Evolutionary conservation across 2,329 filamentous ascomycete genomes (phyloP), one percentile per base, ranked within the genome.

Genomic region (Calonectria pteridis): DNA sequence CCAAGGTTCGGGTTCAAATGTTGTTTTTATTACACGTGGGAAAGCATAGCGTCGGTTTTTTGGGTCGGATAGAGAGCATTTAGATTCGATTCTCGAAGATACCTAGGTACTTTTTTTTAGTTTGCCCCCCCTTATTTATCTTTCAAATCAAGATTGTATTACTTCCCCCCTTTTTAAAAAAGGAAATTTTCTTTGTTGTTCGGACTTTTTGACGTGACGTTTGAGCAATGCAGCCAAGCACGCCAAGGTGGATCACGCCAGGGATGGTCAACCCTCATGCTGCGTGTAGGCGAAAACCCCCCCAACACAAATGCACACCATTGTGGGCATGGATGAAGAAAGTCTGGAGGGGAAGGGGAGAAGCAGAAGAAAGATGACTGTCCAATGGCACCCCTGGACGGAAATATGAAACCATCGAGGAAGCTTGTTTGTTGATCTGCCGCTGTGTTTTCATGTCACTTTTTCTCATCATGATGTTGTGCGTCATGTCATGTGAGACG

Each of bases 61-160:
- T 58, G 49, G 49, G 64, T 63, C 40, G 35, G 29, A n/a, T 28
- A 26, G n/a, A 49, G 28, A 46, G 37, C 59, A 33, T 64, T 49
- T 64, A 46, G 40, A 46, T 64, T 64, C 59, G 35, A 62, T 64
- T 64, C 40, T 49, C 37, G 20, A 31, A 46, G 37, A 64, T 64
- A 64, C 40, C 40, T 49, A 35, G 35, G 55, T 62, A 62, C n/a
- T 64, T 64, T 64, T 64, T 64, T 64, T n/a, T 53, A 18, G 26
- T n/a, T 53, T 31, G 4, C n/a, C 26, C 50, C n/a, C 14, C 31
- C 16, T 20, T 16, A 18, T 6, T 53, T 53, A 20, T 53, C 40
- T 26, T 62, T 37, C 33, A 62, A 28, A 62, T 26, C 55, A 62
- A 62, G 55, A 62, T 40, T 62, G 55, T 62, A 62, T 62, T 62